Base-by-base conservation (phyloP, 2,329 filamentous ascomycete species). In the Clonostachys chloroleuca region DNA sequence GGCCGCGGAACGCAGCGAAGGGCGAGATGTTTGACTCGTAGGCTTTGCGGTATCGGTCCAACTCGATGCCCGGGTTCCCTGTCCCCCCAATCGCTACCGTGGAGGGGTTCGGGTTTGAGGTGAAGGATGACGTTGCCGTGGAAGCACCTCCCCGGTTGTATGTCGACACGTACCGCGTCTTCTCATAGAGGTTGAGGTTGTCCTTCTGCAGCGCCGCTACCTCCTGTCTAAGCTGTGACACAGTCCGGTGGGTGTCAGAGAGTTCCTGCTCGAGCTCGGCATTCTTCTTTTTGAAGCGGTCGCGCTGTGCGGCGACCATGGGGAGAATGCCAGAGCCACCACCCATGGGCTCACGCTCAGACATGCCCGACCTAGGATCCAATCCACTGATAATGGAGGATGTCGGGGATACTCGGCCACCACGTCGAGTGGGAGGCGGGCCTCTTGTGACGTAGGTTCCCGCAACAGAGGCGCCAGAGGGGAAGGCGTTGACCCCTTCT, bases 361-460 rank as follows among this genome's bases (percentile, higher is more conserved):
- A 63, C 43, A 68, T 72, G 40, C 56, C 53, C 14, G 49, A 73
- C 40, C 81, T 78, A 18, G 87, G 84, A 59, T 95, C 89, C 61
- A 96, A 91, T n/a, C 94, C 94, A 50, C 92, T 96, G 58, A 99
- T 97, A 58, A 99, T 97, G 17, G 92, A 97, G 5, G 92, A 97
- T 1, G 94, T 97, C 0, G 94, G 95, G 4, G 94, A 97, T 14
- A 87, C 81, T 44, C 77, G 74, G 39, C 86, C 81, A 33, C 87
- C 82, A 57, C 83, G 81, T 43, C 87, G 80, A 2, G 77, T 42
- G 42, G 87, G 80, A 2, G 77, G 74, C 2, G 77, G 74, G 37
- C 74, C 75, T 12, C 75, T 66, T 3, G 78, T 92, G 45, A 84
- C 81, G 63, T 96, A 95, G 4, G 92, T 97, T 39, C 92, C 92